Conservation (phyloP, 805 yeast species). For the Candida suzukii region DNA sequence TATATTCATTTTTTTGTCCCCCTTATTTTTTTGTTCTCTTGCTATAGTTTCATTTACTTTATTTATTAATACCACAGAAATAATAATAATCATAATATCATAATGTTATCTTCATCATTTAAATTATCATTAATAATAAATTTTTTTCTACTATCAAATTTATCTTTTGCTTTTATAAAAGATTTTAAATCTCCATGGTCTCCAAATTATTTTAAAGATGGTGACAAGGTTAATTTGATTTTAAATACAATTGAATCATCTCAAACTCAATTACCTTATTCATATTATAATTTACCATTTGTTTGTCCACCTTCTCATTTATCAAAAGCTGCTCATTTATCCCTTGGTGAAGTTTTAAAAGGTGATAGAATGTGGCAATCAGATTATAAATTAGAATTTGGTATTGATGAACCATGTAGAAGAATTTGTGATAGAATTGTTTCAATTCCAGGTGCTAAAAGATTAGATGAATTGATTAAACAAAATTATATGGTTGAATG, state of each 20-base stretch:
- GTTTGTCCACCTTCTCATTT: constrained; percentile 60
- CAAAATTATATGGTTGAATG: constrained; percentile 77
- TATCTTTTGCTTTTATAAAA: not conserved
- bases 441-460: constrained; percentile 38
- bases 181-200: constrained; percentile 20
- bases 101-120: too few species aligned
- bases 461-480: constrained; percentile 56
- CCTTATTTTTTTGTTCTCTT: too few species aligned
- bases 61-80: too few species aligned
- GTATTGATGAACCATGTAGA: constrained; percentile 57
- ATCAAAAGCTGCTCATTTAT: constrained; percentile 56
- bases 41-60: too few species aligned
- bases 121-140: not conserved
- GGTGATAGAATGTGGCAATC: constrained; percentile 80
- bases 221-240: constrained; percentile 59
- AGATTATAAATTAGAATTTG: constrained; percentile 58
- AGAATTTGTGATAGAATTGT: constrained; percentile 64
- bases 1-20: too few species aligned
- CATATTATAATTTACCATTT: constrained; percentile 72
- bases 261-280: constrained; percentile 66
- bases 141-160: not conserved
- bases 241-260: constrained; percentile 79
- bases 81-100: too few species aligned
- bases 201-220: constrained; percentile 33
- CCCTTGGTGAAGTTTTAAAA: constrained; percentile 68